phyloP scores from a whole-genome alignment of 2,329 filamentous ascomycete species.

The Lachnellula cervina region DNA sequence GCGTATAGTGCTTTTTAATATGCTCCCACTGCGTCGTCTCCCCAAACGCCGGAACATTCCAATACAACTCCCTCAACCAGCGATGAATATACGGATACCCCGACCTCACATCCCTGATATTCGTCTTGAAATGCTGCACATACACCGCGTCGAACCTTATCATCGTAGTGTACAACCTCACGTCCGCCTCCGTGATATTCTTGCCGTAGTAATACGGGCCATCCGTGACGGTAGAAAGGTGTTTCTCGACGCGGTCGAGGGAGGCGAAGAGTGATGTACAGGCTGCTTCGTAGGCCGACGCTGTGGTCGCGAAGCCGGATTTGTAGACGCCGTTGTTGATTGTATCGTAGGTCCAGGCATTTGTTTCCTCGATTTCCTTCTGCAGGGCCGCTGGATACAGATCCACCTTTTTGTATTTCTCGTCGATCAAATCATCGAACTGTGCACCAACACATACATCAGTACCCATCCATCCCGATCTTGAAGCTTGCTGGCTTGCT shows the following conservation, averaged over 20 bases:
- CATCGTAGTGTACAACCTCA: constrained; percentile 63
- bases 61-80: constrained; percentile 64
- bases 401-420: constrained; percentile 54
- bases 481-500: not conserved
- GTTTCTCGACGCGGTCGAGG: constrained; percentile 70
- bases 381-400: constrained; percentile 65
- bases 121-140: constrained; percentile 80
- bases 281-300: constrained; percentile 75
- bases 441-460: constrained; percentile 38
- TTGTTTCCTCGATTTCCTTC: constrained; percentile 64
- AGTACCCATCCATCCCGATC: not conserved
- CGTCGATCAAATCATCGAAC: constrained; percentile 68
- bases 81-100: constrained; percentile 60
- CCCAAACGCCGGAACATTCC: constrained; percentile 60
- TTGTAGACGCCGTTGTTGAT: constrained; percentile 72
- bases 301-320: constrained; percentile 78
- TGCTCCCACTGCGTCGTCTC: constrained; percentile 32
- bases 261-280: constrained; percentile 67
- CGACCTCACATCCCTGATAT: constrained; percentile 39
- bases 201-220: constrained; percentile 74
- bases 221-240: constrained; percentile 45
- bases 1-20: constrained; percentile 90
- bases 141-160: constrained; percentile 68
- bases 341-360: constrained; percentile 73
- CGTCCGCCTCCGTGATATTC: constrained; percentile 73